phyloP scores from a whole-genome alignment of 164 flowering plant species.

The Cinnamomum micranthum region DNA sequence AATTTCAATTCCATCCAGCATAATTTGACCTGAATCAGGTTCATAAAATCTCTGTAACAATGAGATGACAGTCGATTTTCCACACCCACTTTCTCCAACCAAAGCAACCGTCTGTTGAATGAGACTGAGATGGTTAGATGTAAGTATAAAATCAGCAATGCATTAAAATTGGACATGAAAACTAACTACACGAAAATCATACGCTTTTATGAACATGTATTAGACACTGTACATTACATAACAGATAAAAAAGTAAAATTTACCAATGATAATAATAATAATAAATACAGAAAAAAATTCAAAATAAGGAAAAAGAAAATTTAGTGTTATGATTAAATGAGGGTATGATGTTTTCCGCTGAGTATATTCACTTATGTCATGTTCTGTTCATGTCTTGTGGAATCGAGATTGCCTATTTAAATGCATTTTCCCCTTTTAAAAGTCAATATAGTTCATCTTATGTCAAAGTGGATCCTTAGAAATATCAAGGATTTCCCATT shows the following conservation, averaged over 20 bases:
- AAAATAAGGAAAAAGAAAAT: neutral
- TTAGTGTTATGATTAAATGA: too few relatives aligned
- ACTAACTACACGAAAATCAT: neutral
- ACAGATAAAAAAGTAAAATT: too few relatives aligned
- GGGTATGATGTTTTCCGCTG: neutral
- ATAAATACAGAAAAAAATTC: too few relatives aligned
- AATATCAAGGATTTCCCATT: too few relatives aligned
- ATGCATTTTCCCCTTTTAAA: too few relatives aligned
- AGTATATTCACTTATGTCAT: neutral
- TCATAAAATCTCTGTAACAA: constrained; percentile 45
- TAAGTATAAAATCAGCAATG: neutral
- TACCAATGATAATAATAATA: too few relatives aligned
- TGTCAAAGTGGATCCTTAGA: too few relatives aligned
- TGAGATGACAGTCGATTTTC: constrained; percentile 39
- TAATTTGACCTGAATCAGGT: constrained; percentile 40
- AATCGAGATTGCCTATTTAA: too few relatives aligned
- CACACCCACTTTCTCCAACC: constrained; percentile 51
- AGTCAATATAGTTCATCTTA: too few relatives aligned
- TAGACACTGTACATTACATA: neutral
- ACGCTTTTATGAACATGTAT: too few relatives aligned
- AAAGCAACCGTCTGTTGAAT: constrained; percentile 38
- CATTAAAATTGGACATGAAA: neutral
- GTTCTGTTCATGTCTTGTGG: neutral
- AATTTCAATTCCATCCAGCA: constrained; percentile 37
- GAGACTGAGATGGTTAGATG: neutral